Evolutionary conservation across 2,329 filamentous ascomycete genomes (phyloP).

Genomic region (Ilyonectria destructans): DNA sequence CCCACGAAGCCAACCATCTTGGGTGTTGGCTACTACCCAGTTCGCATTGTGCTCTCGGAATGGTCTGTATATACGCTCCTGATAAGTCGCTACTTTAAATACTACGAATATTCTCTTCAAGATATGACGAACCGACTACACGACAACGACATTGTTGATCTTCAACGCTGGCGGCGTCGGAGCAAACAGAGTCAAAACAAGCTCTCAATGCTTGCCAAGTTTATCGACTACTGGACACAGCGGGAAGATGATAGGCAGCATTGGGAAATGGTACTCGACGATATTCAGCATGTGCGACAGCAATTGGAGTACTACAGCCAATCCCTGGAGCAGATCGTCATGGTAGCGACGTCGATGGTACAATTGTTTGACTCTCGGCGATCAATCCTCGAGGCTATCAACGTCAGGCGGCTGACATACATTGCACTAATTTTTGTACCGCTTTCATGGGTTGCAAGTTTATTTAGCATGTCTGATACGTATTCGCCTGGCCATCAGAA

Average conservation of each 20-base stretch:
- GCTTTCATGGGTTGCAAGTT: constrained; percentile 17
- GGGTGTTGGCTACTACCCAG: constrained; percentile 37
- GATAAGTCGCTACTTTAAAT: constrained; percentile 39
- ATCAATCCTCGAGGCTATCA: constrained; percentile 30
- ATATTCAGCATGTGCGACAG: neutral
- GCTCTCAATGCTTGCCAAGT: constrained; percentile 17
- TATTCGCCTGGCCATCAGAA: constrained; percentile 4
- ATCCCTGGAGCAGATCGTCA: constrained; percentile 38
- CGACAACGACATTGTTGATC: constrained; percentile 38
- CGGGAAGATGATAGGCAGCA: neutral
- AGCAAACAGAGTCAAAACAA: constrained; percentile 38
- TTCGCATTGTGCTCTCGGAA: constrained; percentile 37
- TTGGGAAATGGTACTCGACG: neutral
- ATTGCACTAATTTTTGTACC: constrained; percentile 22
- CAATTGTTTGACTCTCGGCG: constrained; percentile 40
- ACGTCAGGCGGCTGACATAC: constrained; percentile 25
- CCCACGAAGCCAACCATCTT: constrained; percentile 24
- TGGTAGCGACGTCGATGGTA: constrained; percentile 39
- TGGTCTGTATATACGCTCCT: constrained; percentile 41
- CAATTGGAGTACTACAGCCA: constrained; percentile 33
- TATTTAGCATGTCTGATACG: constrained; percentile 23
- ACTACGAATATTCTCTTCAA: constrained; percentile 39
- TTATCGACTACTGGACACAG: neutral
- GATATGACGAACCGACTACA: constrained; percentile 31
- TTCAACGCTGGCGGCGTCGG: constrained; percentile 42